Evolutionary conservation across 192 early-diverging fungal genomes (phyloP), one percentile per base, ranked within the genome.

Genomic region (Gaertneriomyces sp.): DNA sequence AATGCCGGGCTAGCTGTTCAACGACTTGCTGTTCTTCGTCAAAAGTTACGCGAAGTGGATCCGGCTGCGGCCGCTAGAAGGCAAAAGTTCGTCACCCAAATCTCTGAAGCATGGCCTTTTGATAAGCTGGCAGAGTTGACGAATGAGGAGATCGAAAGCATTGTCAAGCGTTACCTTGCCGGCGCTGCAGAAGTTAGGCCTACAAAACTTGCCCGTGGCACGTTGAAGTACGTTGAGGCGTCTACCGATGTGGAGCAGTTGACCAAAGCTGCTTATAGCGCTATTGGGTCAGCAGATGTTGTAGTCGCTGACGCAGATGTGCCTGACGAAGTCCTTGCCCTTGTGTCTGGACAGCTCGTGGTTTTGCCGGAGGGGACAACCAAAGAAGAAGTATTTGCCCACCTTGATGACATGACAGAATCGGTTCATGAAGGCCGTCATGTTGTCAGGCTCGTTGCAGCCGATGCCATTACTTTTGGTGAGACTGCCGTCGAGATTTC

Each of bases 401-500:
- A 17, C 47, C 11, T 49, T 49, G 11, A 49, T 49, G 25, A 33
- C 25, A 33, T 33, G 25, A 33, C 25, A 33, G 25, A 33, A 33
- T 33, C 86, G 39, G 72, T 93, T 12, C 59, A 71, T 5, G 72
- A 76, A 43, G 89, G 88, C 16, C 76, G 81, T 61, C 72, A 69
- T 6, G 93, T 97, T 2, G 88, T 90, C 53, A 80, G 94, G 17
- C 73, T 97, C 45, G 92, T 95, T 77, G 85, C 89, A 50, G 93
- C 93, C 25, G 92, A 94, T 61, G 91, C 93, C 25, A 89, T 93
- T 67, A 81, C 95, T 25, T 95, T 92, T 63, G 91, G 93, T 9
- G 84, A 92, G 19, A 92, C 91, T 19, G 88, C 85, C 45, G 92
- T 94, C 68, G 94, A 96, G 71, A 77, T 91, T 9, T 54, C 88